phyloP scores from a whole-genome alignment of 2,329 filamentous ascomycete genomes.

The Achaetomium macrosporum region DNA sequence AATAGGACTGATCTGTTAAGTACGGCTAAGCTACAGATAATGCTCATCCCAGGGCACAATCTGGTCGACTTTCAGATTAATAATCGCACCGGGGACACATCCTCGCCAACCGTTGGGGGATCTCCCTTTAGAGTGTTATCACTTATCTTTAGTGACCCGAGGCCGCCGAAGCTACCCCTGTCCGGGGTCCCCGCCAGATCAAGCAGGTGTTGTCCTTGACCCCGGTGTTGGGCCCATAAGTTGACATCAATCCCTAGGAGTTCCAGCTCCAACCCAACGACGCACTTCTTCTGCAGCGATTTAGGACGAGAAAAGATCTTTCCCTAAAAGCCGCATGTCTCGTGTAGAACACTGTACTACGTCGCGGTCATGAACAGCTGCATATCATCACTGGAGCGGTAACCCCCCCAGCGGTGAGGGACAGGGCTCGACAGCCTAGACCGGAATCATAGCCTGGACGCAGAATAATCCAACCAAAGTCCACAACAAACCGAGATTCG shows the following conservation, averaged over 20 bases:
- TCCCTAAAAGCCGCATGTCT: too few relatives aligned
- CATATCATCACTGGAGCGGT: neutral
- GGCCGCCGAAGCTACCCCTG: slow-evolving; percentile 17
- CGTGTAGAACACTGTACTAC: neutral
- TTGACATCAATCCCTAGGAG: slow-evolving; percentile 3
- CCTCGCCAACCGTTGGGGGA: too few relatives aligned
- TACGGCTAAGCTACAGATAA: too few relatives aligned
- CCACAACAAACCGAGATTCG: neutral
- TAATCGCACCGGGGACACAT: too few relatives aligned
- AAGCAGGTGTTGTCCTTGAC: slow-evolving; percentile 10
- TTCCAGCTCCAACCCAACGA: neutral
- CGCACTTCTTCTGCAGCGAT: neutral
- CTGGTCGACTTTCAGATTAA: too few relatives aligned
- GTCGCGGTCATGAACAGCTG: neutral
- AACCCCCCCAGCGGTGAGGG: too few relatives aligned
- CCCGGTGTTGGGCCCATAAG: slow-evolving; percentile 3
- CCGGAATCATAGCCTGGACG: neutral
- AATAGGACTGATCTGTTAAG: too few relatives aligned
- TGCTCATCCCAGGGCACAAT: too few relatives aligned
- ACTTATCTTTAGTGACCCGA: slow-evolving; percentile 15
- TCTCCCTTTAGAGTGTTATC: neutral
- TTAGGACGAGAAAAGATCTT: neutral
- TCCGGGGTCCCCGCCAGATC: slow-evolving; percentile 10
- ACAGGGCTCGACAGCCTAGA: too few relatives aligned
- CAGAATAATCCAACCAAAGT: too few relatives aligned